Conservation (phyloP, 257 asterid genomes). For the Eustoma russellianum region DNA sequence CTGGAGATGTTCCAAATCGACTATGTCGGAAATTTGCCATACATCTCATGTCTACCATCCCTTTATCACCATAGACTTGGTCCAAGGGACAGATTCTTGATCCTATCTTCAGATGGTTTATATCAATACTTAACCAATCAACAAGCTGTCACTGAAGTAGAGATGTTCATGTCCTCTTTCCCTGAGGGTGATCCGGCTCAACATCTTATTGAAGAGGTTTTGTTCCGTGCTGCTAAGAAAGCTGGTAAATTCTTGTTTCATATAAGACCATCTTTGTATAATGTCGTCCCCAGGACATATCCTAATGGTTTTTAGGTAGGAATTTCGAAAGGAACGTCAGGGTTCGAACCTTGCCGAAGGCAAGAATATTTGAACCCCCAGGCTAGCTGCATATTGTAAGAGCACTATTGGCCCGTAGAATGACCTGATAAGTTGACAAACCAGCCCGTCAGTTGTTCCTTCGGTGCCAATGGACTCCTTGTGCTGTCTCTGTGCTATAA, state of each 20-base stretch:
- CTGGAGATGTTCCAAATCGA: conserved; percentile 83
- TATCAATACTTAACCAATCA: conserved; percentile 91
- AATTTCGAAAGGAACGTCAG: no score
- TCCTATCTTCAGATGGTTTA: conserved; percentile 91
- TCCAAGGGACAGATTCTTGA: conserved; percentile 67
- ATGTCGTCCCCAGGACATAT: no score
- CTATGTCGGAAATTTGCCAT: conserved; percentile 67
- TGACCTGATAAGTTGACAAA: no score
- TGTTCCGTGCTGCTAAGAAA: conserved; percentile 94
- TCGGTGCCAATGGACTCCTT: no score
- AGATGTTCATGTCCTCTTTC: conserved; percentile 60
- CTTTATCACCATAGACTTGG: conserved; percentile 69
- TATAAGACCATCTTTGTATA: no score
- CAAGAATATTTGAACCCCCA: no score
- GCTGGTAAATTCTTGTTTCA: conserved; percentile 43
- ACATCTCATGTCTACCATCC: conserved; percentile 68
- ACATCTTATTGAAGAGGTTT: conserved; percentile 86
- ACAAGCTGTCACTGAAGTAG: conserved; percentile 84
- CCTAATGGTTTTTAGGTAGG: no score
- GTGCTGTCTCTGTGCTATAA: no score
- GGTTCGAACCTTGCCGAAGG: no score
- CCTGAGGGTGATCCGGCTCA: conserved; percentile 99
- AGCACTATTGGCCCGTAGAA: no score
- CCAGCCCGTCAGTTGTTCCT: no score
- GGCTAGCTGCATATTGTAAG: no score